Conservation (phyloP, 495 filamentous ascomycete species). For the Podospora pseudoanserina region DNA sequence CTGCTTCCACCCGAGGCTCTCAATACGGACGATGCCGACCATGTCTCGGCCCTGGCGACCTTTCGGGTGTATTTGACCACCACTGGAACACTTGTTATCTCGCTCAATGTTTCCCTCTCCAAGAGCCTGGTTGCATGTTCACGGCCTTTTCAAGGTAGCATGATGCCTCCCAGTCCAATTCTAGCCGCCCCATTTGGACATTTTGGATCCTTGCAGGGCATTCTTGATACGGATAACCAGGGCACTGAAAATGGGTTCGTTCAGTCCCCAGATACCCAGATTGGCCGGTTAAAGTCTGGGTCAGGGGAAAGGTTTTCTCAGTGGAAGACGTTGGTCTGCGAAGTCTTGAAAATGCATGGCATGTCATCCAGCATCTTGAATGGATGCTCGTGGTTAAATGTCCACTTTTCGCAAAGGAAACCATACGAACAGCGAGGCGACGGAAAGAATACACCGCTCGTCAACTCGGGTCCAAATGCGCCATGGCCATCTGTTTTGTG, state of each 20-base stretch:
- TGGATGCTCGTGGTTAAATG: slow-evolving; percentile 35
- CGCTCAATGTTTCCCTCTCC: slow-evolving; percentile 38
- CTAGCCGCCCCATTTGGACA: slow-evolving; percentile 46
- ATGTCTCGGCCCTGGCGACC: slow-evolving; percentile 39
- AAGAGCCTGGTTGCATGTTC: slow-evolving; percentile 40
- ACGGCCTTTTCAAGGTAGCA: slow-evolving; percentile 31
- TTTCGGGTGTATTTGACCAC: slow-evolving; percentile 49
- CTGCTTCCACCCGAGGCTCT: slow-evolving; percentile 33
- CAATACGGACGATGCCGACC: slow-evolving; percentile 25
- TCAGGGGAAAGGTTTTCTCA: slow-evolving; percentile 35
- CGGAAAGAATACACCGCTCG: slow-evolving; percentile 40
- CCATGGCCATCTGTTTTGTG: slow-evolving; percentile 51
- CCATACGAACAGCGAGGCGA: slow-evolving; percentile 40
- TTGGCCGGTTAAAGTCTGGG: slow-evolving; percentile 36
- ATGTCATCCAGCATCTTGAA: slow-evolving; percentile 38
- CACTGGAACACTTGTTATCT: slow-evolving; percentile 45
- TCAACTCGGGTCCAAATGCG: slow-evolving; percentile 33
- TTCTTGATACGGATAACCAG: slow-evolving; percentile 28
- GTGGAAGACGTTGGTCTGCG: slow-evolving; percentile 42
- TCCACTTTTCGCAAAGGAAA: slow-evolving; percentile 33
- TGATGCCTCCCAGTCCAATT: slow-evolving; percentile 37
- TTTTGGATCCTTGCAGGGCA: slow-evolving; percentile 40
- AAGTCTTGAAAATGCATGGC: slow-evolving; percentile 41
- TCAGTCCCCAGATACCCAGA: slow-evolving; percentile 49
- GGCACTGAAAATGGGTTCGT: slow-evolving; percentile 29